Evolutionary conservation across 148 eudicot genomes (phyloP).

Genomic region (Vaccinium myrtillus): DNA sequence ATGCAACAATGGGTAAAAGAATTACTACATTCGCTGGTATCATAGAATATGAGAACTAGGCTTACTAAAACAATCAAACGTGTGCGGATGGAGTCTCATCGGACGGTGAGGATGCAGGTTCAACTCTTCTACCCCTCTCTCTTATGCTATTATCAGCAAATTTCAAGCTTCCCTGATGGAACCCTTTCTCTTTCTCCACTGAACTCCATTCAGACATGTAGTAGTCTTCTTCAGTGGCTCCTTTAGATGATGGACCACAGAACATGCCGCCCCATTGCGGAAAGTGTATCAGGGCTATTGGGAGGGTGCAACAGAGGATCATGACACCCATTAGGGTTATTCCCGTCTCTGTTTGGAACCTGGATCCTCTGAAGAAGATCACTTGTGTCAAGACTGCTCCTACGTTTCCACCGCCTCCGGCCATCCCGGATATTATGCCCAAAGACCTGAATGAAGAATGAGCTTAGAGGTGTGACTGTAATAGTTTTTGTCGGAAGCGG

Average conservation of each 20-base stretch:
- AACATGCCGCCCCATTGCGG: slow-evolving; percentile 95
- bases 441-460: slow-evolving; percentile 46
- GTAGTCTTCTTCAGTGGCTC: slow-evolving; percentile 62
- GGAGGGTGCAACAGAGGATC: slow-evolving; percentile 66
- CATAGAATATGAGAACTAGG: no score
- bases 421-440: slow-evolving; percentile 84
- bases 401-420: slow-evolving; percentile 79
- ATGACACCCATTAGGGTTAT: slow-evolving; percentile 77
- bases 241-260: slow-evolving; percentile 44
- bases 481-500: no score
- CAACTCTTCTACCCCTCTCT: slow-evolving; percentile 44
- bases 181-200: slow-evolving; percentile 42
- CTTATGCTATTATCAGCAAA: slow-evolving; percentile 60
- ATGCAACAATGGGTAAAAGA: no score
- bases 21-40: no score
- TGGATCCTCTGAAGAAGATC: slow-evolving; percentile 80
- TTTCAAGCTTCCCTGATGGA: slow-evolving; percentile 51
- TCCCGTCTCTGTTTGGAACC: slow-evolving; percentile 56
- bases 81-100: slow-evolving; percentile 6
- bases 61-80: background rate
- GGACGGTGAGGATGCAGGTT: slow-evolving; percentile 24
- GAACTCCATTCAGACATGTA: slow-evolving; percentile 61
- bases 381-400: slow-evolving; percentile 83
- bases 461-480: background rate
- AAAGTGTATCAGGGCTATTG: slow-evolving; percentile 50